Percentiles rank a stretch among this genome's conserved stretches.
Conservation (phyloP, 441 rosid genomes). For the Gossypium davidsonii region DNA sequence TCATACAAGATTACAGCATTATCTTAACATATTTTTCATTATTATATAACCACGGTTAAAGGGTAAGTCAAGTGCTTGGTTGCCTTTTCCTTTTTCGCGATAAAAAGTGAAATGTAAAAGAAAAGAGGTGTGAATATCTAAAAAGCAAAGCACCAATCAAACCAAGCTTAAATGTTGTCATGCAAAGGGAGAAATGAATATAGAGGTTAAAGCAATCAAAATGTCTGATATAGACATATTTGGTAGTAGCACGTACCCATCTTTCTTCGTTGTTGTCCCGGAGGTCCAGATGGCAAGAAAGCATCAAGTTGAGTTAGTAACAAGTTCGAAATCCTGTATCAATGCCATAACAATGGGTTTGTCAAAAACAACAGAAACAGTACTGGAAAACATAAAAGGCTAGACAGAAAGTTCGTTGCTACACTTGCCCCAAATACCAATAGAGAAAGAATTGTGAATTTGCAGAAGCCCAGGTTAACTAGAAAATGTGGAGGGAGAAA, state of each 20-base stretch:
- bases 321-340: slow-evolving; percentile 49
- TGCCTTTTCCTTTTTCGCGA: neutral
- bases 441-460: neutral
- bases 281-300: slow-evolving; percentile 63
- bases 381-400: neutral
- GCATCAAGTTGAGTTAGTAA: slow-evolving; percentile 62
- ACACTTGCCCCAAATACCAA: neutral
- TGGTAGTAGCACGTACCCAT: slow-evolving; percentile 42
- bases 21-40: neutral
- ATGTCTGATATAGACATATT: slow-evolving; percentile 10
- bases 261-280: slow-evolving; percentile 77
- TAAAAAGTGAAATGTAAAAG: neutral
- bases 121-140: neutral
- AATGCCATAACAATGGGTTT: neutral
- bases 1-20: neutral
- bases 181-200: neutral
- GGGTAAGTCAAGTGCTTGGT: neutral
- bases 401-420: neutral
- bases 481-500: neutral
- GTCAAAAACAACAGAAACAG: slow-evolving; percentile 1
- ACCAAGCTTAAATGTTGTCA: neutral
- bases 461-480: neutral
- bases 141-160: neutral
- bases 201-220: neutral
- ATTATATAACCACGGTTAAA: neutral